Evolutionary conservation across 2,329 filamentous ascomycete species (phyloP).

Genomic region (Beauveria caledonica): DNA sequence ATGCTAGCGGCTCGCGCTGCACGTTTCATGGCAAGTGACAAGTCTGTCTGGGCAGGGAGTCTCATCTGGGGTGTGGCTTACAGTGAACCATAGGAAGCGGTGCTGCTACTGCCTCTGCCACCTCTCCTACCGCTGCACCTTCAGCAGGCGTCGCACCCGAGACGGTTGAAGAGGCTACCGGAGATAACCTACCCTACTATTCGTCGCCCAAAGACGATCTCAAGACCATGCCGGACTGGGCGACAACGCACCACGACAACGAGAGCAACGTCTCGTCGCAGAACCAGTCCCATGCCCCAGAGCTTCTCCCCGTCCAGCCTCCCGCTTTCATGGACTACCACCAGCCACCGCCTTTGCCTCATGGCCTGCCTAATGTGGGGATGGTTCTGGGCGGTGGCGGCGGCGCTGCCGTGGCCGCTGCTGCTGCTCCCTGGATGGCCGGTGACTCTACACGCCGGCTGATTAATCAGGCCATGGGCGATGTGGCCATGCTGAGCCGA

Average conservation of each 20-base stretch:
- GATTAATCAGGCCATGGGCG: constrained; percentile 34
- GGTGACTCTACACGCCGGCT: constrained; percentile 17
- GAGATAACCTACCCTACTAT: neutral
- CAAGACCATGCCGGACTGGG: neutral
- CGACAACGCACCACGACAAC: neutral
- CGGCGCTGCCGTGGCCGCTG: neutral
- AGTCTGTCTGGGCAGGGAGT: neutral
- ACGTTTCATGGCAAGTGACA: constrained; percentile 46
- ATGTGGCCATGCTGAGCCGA: constrained; percentile 35
- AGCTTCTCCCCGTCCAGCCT: neutral
- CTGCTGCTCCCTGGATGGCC: constrained; percentile 28
- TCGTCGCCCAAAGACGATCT: neutral
- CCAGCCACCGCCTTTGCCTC: constrained; percentile 18
- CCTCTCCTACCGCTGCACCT: neutral
- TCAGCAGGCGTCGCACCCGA: neutral
- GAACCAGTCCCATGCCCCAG: neutral
- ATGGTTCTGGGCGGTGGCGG: constrained; percentile 13
- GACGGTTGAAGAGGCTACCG: neutral
- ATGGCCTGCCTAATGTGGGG: constrained; percentile 1
- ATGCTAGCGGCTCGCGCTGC: constrained; percentile 50
- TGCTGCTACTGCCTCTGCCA: neutral
- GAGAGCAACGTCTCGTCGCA: neutral
- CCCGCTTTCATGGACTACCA: neutral
- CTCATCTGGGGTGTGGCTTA: neutral
- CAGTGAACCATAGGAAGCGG: neutral